Percentiles rank a stretch among this genome's conserved stretches.
Conservation (phyloP, 495 filamentous ascomycete genomes). For the Aspergillus biplanus region DNA sequence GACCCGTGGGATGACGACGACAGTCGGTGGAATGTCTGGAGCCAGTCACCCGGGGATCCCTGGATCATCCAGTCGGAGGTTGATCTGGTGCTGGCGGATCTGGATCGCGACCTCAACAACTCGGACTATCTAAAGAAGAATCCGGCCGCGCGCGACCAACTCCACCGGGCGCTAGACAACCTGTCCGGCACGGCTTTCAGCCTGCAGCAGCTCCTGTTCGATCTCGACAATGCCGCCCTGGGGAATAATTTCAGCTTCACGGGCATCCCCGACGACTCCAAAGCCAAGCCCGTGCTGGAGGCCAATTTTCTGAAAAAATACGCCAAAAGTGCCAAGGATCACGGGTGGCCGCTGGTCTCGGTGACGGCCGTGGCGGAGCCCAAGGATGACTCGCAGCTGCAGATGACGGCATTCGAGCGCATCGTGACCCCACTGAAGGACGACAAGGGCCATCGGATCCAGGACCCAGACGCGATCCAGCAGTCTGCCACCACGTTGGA, state of each 20-base stretch:
- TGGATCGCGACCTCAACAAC: slow-evolving; percentile 12
- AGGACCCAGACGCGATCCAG: neutral
- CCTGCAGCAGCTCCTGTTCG: slow-evolving; percentile 17
- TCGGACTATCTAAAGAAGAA: slow-evolving; percentile 10
- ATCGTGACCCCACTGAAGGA: slow-evolving; percentile 5
- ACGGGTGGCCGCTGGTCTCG: slow-evolving; percentile 11
- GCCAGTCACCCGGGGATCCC: too few species aligned
- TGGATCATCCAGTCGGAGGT: slow-evolving; percentile 8
- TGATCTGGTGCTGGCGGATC: neutral
- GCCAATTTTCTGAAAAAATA: neutral
- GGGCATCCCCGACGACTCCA: neutral
- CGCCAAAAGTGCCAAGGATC: neutral
- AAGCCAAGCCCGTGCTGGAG: slow-evolving; percentile 5
- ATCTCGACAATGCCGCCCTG: slow-evolving; percentile 15
- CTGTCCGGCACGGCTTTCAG: slow-evolving; percentile 20
- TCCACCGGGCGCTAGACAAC: slow-evolving; percentile 3
- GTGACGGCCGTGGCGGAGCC: slow-evolving; percentile 2
- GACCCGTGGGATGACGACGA: too few species aligned
- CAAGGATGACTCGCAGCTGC: neutral
- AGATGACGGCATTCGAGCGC: slow-evolving; percentile 9
- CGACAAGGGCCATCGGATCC: neutral
- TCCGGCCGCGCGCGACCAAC: neutral
- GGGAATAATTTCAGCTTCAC: neutral
- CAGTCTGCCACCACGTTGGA: slow-evolving; percentile 3
- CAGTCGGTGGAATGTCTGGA: too few species aligned